Conservation (phyloP, 148 eudicot species). For the Cornus florida region DNA sequence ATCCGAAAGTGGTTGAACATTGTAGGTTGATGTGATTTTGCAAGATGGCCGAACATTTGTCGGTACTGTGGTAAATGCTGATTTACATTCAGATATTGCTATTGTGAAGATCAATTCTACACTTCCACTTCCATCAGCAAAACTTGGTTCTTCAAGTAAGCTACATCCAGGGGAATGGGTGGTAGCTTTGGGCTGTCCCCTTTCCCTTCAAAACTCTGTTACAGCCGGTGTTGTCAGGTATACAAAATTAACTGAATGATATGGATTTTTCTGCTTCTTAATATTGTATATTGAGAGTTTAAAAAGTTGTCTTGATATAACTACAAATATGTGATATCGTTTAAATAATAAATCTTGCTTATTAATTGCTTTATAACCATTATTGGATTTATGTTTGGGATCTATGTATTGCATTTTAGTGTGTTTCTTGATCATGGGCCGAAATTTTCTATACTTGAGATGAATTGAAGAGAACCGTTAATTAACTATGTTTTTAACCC, state of each 20-base stretch:
- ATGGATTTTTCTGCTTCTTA: not conserved
- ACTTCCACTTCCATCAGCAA: slow-evolving; percentile 74
- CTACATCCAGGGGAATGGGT: slow-evolving; percentile 93
- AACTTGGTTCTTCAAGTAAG: slow-evolving; percentile 62
- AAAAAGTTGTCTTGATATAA: not conserved
- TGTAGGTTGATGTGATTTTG: slow-evolving; percentile 78
- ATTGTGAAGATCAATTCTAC: slow-evolving; percentile 68
- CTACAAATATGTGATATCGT: not conserved
- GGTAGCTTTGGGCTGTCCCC: slow-evolving; percentile 78
- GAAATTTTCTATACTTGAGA: not conserved
- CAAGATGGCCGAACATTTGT: slow-evolving; percentile 80
- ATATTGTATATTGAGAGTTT: not conserved
- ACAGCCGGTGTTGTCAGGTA: slow-evolving; percentile 89
- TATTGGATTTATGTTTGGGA: not conserved
- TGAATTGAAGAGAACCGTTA: not conserved
- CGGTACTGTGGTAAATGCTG: slow-evolving; percentile 79
- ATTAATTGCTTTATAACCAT: not conserved
- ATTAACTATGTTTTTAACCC: not conserved
- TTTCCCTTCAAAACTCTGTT: slow-evolving; percentile 71
- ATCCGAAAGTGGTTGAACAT: not conserved
- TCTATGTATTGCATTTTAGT: not conserved
- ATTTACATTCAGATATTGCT: slow-evolving; percentile 82
- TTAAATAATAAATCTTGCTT: not conserved
- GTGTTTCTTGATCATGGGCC: not conserved
- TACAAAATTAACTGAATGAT: not conserved